These are phyloP conservation scores for Neurospora sp. DNA, from an alignment of 495 filamentous ascomycete genomes.

Conservation along the genomic window DNA sequence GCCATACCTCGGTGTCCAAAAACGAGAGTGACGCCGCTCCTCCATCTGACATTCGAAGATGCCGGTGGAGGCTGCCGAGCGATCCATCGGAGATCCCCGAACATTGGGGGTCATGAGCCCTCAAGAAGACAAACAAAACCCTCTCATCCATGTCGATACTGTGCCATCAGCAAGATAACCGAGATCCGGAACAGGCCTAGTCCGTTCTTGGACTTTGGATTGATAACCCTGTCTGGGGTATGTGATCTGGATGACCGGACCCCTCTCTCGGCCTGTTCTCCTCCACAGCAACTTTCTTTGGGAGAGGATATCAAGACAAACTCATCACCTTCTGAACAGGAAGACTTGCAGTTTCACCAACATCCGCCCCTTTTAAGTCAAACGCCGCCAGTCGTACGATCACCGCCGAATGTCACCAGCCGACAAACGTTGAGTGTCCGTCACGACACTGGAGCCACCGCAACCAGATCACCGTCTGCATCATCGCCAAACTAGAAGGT, in stretches of 20 bases:
- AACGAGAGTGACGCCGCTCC: neutral
- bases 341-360: neutral
- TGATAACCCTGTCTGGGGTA: neutral
- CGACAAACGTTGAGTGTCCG: neutral
- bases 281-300: neutral
- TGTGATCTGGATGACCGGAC: neutral
- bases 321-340: fast-evolving
- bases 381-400: neutral
- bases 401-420: fast-evolving
- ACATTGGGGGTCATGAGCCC: neutral
- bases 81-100: neutral
- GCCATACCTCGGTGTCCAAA: neutral
- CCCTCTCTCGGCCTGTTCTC: neutral
- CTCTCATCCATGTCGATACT: neutral
- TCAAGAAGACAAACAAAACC: neutral
- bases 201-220: neutral
- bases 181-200: neutral
- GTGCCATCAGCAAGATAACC: neutral
- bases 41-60: neutral
- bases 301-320: neutral
- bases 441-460: fast-evolving
- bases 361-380: neutral
- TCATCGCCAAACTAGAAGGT: neutral
- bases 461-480: neutral
- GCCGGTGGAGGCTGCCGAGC: neutral